Percentiles rank a stretch among this genome's conserved stretches.
phyloP scores from a whole-genome alignment of 169 alveolate genomes.

The Amoebophrya sp. region DNA sequence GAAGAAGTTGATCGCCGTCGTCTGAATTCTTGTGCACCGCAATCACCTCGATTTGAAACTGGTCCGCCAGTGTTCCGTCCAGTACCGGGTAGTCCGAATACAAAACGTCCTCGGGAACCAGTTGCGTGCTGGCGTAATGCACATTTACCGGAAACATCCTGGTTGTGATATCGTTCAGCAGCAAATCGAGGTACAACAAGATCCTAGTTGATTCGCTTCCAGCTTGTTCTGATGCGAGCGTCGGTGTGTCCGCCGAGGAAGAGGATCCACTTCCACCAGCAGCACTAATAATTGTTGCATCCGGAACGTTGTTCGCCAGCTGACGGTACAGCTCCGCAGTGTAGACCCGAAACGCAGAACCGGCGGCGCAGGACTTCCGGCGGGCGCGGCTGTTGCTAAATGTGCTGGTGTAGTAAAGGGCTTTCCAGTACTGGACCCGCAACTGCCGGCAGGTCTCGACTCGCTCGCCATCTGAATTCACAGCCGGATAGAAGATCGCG shows the following conservation, averaged over 20 bases:
- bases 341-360: not conserved
- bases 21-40: too few species aligned
- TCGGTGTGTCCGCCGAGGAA: too few species aligned
- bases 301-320: not conserved
- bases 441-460: not conserved
- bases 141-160: too few species aligned
- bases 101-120: not conserved
- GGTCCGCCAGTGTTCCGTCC: not conserved
- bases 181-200: too few species aligned
- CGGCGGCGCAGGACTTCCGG: not conserved
- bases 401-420: not conserved
- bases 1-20: too few species aligned
- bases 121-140: not conserved
- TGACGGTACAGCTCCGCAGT: not conserved
- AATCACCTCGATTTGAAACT: not conserved
- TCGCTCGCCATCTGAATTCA: not conserved
- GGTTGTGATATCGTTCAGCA: too few species aligned
- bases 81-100: not conserved
- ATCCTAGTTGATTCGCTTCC: too few species aligned
- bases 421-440: not conserved
- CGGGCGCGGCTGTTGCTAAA: too few species aligned
- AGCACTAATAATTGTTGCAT: too few species aligned
- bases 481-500: not conserved
- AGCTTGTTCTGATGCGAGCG: too few species aligned
- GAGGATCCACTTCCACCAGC: too few species aligned